phyloP scores from a whole-genome alignment of 345 rosid genomes.

The Brassica juncea region DNA sequence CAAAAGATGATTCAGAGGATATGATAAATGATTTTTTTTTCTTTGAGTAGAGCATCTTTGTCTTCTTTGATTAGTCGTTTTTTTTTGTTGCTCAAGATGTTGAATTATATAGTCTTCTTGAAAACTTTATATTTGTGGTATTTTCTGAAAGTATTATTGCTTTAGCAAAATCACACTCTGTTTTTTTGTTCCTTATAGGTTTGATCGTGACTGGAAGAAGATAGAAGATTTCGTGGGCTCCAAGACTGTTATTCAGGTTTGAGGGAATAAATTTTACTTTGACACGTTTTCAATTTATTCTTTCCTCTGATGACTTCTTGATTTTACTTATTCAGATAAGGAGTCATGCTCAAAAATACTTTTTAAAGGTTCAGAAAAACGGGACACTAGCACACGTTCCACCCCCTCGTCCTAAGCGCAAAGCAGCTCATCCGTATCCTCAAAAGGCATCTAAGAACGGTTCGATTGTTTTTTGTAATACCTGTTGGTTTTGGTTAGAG shows the following conservation, averaged over 20 bases:
- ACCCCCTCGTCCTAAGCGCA: conserved; percentile 97
- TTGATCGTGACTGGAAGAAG: conserved; percentile 99
- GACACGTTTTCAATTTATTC: neutral
- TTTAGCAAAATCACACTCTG: neutral
- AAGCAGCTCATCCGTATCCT: conserved; percentile 95
- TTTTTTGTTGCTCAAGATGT: neutral
- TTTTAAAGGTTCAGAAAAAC: conserved; percentile 92
- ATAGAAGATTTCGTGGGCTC: conserved; percentile 98
- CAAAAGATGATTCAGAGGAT: neutral
- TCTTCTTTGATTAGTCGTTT: neutral
- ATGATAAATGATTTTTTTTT: neutral
- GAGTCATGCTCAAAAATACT: conserved; percentile 98
- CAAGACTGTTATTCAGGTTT: conserved; percentile 97
- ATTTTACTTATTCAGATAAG: conserved; percentile 60
- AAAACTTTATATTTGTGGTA: neutral
- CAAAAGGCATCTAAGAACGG: conserved; percentile 91
- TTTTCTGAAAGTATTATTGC: neutral
- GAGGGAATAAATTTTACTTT: conserved; percentile 14
- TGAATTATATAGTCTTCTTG: neutral
- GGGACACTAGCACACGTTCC: conserved; percentile 93
- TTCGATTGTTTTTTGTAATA: conserved; percentile 30
- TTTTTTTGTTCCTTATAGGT: conserved; percentile 49
- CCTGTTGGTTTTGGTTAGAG: conserved; percentile 4
- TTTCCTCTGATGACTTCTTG: neutral
- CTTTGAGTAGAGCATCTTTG: neutral